A percentile compares a stretch with the other conserved stretches of the same genome.
These are phyloP conservation scores for Pluteus cervinus DNA, from an alignment of 768 basidiomycete genomes.

Conservation along the genomic window DNA sequence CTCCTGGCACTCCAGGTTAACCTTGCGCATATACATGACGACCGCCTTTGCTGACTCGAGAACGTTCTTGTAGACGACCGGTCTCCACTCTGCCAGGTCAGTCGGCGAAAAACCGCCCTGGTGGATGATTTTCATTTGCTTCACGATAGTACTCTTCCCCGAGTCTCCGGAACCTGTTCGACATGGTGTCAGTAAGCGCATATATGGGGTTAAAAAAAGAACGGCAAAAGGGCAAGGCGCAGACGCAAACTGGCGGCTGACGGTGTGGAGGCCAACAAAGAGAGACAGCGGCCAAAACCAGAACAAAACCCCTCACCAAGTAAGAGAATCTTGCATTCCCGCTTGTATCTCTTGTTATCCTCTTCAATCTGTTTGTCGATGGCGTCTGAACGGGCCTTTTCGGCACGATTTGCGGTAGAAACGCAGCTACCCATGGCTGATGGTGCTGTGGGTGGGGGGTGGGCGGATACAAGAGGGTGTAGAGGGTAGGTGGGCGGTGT, in stretches of 20 bases:
- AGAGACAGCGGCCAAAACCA: background rate
- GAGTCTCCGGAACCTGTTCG: constrained; percentile 84
- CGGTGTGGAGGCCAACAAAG: background rate
- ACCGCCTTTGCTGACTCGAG: constrained; percentile 86
- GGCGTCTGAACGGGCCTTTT: constrained; percentile 57
- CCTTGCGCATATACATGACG: constrained; percentile 80
- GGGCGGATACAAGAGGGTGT: background rate
- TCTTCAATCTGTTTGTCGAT: constrained; percentile 87
- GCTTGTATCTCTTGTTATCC: constrained; percentile 73
- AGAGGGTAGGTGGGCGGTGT: background rate
- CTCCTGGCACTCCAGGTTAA: constrained; percentile 71
- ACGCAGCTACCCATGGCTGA: constrained; percentile 63
- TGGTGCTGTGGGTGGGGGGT: background rate
- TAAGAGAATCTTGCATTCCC: constrained; percentile 89
- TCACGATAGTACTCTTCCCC: constrained; percentile 93
- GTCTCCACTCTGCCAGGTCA: constrained; percentile 72
- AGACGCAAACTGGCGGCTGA: background rate
- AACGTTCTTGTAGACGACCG: constrained; percentile 80
- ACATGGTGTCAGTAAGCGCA: background rate
- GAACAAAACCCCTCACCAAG: constrained; percentile 53
- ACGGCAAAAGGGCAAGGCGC: background rate
- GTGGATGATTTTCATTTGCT: constrained; percentile 99
- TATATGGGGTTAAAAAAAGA: background rate
- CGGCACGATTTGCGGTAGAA: constrained; percentile 50
- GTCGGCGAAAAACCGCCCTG: constrained; percentile 80